Base-by-base conservation (phyloP, 495 filamentous ascomycete genomes). In the Trichoderma orchidacearum region DNA sequence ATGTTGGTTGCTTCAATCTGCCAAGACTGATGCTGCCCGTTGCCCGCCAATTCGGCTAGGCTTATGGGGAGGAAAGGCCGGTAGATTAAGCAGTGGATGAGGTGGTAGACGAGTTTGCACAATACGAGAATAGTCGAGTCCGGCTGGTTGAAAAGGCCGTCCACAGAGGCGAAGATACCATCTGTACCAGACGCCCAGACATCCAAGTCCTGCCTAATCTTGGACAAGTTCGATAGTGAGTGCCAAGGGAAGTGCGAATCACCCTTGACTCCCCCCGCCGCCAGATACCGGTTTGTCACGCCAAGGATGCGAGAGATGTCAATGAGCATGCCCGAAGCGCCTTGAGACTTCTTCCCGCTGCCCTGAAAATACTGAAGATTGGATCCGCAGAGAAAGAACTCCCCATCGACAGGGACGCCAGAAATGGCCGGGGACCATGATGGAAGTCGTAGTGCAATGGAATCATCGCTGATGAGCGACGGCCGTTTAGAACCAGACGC, bases 221-320 rank as follows among this genome's bases (percentile, higher is more conserved):
- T 89, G 48, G 88, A 92, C 0, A 92, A 74, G 61, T 85, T 90
- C 7, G 87, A 91, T 23, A 88, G 75, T 3, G 87, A 79, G 64
- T 94, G 87, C 89, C 89, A 94, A 15, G 88, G 87, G 61, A 92
- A 92, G 63, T 91, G 87, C 0, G 86, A 89, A 63, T 94, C 89
- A 48, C 86, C 87, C 65, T 90, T 92, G 53, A 90, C 87, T 25
- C 89, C 89, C 5, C 89, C 89, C 12, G 86, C 85, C 12, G 87
- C 85, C 38, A 92, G 75, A 67, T 94, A 94, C 58, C 84, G 81
- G 59, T 90, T 90, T 0, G 88, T 90, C n/a, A 82, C 81, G 18
- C 88, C 87, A 7, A 94, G 72, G 28, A 92, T 87, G 17, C 87
- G 82, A 17, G 80, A 83, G 57, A 94, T 90, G 62, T 90, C 87